Conservation (phyloP, 441 rosid genomes). For the Breynia disticha region DNA sequence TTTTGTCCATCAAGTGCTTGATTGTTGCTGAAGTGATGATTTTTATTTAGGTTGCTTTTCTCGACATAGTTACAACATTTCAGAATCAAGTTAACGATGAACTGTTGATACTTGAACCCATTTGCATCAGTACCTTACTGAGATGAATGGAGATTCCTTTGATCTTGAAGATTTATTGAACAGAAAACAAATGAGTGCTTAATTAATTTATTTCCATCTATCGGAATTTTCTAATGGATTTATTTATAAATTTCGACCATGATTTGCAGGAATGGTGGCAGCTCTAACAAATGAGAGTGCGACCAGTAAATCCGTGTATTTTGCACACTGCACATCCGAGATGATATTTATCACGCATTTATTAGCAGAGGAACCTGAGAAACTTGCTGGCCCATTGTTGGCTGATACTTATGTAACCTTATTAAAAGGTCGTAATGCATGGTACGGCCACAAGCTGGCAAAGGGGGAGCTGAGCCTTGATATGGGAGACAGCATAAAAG, state of each 20-base stretch:
- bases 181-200: background rate
- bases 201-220: background rate
- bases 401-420: conserved; percentile 31
- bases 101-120: too few relatives aligned
- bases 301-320: conserved; percentile 21
- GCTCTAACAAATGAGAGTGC: conserved; percentile 28
- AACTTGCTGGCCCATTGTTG: conserved; percentile 28
- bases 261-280: conserved; percentile 22
- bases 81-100: too few relatives aligned
- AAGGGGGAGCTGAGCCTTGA: conserved; percentile 27
- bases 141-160: too few relatives aligned
- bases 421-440: conserved; percentile 29
- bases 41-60: too few relatives aligned
- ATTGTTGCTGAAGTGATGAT: too few relatives aligned
- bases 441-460: conserved; percentile 33
- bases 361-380: conserved; percentile 29
- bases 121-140: too few relatives aligned
- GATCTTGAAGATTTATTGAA: too few relatives aligned
- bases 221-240: background rate
- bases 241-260: conserved; percentile 1
- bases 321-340: conserved; percentile 31
- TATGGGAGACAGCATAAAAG: conserved; percentile 30
- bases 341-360: conserved; percentile 31
- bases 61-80: too few relatives aligned
- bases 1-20: too few relatives aligned